phyloP scores from a whole-genome alignment of 495 filamentous ascomycete species.

The Penicillium verhagenii region DNA sequence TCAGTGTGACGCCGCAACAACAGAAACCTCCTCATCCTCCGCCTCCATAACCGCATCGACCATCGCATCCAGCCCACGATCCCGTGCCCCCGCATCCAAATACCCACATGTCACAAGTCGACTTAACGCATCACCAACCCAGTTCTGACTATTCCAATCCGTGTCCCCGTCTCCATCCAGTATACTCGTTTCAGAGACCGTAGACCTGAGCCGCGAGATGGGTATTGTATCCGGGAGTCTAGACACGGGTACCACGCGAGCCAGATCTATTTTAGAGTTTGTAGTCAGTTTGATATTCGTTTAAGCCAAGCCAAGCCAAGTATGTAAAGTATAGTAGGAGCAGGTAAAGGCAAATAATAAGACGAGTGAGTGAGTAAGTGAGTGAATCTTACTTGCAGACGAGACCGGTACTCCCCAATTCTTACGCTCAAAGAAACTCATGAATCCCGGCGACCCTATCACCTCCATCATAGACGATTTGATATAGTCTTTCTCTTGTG shows the following conservation, averaged over 20 bases:
- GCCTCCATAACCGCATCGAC: conserved; percentile 26
- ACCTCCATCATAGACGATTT: conserved; percentile 21
- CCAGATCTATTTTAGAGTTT: no score
- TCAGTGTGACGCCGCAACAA: background rate
- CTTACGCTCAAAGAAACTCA: conserved; percentile 15
- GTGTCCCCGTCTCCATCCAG: background rate
- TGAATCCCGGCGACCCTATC: conserved; percentile 15
- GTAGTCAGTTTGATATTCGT: no score
- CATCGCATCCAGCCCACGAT: conserved; percentile 24
- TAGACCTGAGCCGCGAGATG: background rate
- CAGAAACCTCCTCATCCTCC: conserved; percentile 15
- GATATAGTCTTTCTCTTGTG: background rate
- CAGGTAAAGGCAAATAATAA: no score
- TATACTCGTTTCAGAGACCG: conserved; percentile 9
- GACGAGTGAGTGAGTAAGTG: no score
- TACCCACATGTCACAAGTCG: conserved; percentile 15
- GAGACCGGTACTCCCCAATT: conserved; percentile 12
- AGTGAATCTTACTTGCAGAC: conserved; percentile 13
- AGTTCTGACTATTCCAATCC: conserved; percentile 32
- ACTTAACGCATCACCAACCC: conserved; percentile 24
- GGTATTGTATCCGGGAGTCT: conserved; percentile 6
- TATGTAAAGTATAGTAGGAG: no score
- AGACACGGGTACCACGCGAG: conserved; percentile 8
- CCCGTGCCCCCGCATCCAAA: conserved; percentile 8
- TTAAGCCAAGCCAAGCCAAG: no score